These are phyloP conservation scores for Aegilops sharonensis DNA, from an alignment of 176 grass and related monocot species.

Conservation along the genomic window DNA sequence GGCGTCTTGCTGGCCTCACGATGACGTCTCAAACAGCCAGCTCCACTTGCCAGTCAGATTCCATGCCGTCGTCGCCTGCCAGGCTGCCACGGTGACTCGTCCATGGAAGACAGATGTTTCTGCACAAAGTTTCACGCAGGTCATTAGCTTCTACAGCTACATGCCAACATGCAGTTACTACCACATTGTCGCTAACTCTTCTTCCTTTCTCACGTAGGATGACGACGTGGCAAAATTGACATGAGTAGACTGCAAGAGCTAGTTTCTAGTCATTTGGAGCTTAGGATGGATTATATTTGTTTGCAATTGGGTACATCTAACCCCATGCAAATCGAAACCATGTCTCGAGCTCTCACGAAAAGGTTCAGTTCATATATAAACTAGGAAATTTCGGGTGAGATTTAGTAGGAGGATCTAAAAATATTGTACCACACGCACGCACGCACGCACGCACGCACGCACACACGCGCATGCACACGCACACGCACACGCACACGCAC, in stretches of 20 bases:
- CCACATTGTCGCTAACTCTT: not conserved
- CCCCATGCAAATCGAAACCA: no score
- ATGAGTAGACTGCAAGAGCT: not conserved
- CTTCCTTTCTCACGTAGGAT: not conserved
- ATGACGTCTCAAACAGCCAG: not conserved
- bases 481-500: no score
- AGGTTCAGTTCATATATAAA: not conserved
- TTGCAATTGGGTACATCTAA: not conserved
- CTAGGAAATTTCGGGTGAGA: no score
- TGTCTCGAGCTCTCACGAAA: not conserved
- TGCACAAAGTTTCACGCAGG: not conserved
- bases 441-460: no score
- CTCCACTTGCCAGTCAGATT: not conserved
- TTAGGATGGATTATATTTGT: not conserved
- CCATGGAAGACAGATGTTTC: not conserved
- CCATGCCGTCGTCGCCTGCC: not conserved
- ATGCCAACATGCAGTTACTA: not conserved
- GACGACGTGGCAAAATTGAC: not conserved
- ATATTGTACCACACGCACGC: no score
- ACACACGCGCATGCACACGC: no score
- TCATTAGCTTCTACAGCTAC: not conserved
- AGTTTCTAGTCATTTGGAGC: not conserved
- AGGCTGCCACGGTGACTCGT: constrained; percentile 7
- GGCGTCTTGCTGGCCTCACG: constrained; percentile 16
- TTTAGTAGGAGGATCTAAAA: no score